Evolutionary conservation across 2,329 filamentous ascomycete species (phyloP).

Genomic region (Pseudogymnoascus verrucosus): DNA sequence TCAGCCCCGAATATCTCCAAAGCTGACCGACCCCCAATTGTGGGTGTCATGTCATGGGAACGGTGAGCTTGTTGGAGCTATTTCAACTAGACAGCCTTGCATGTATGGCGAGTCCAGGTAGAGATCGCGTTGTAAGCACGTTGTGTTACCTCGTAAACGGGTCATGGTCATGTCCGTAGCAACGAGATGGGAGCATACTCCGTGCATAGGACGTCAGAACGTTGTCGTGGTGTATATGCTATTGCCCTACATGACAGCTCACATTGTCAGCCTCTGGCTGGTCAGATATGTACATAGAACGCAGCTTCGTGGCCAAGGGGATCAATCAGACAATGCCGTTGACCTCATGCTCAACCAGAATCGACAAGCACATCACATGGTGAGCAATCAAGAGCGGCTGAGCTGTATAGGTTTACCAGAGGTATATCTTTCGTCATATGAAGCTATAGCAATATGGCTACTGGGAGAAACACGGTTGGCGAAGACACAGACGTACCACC

Average conservation of each 20-base stretch:
- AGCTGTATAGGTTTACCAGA: conserved; percentile 44
- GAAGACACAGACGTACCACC: neutral
- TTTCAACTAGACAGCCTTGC: neutral
- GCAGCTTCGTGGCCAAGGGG: neutral
- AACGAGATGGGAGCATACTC: neutral
- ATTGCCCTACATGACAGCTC: neutral
- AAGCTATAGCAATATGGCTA: neutral
- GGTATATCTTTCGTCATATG: conserved; percentile 24
- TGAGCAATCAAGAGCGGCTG: conserved; percentile 35
- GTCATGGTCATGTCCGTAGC: neutral
- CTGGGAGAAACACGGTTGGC: conserved; percentile 19
- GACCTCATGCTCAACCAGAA: conserved; percentile 44
- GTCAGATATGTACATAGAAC: neutral
- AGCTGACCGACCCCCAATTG: neutral
- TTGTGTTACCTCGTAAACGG: neutral
- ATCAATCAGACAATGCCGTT: conserved; percentile 39
- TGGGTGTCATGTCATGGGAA: neutral
- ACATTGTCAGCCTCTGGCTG: neutral
- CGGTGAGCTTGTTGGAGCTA: neutral
- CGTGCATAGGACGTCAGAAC: neutral
- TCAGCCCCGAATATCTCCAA: neutral
- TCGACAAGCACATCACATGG: conserved; percentile 1
- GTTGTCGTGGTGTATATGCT: neutral
- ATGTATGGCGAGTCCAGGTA: neutral
- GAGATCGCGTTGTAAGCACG: neutral